These are phyloP conservation scores for Sclerotinia borealis DNA, from an alignment of 2,329 filamentous ascomycete genomes.

Conservation along the genomic window DNA sequence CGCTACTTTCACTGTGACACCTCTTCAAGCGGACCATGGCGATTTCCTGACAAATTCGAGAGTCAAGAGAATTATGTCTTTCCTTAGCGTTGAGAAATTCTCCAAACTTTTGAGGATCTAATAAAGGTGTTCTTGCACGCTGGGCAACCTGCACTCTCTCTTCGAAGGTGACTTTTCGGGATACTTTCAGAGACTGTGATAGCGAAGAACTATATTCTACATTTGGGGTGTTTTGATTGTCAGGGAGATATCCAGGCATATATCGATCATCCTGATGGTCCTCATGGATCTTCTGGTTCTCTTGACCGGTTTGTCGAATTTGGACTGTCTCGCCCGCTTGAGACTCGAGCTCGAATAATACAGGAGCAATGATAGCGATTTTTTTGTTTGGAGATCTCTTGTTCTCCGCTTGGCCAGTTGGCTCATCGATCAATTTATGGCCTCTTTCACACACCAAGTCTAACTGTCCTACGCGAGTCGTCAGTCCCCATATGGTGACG, in stretches of 20 bases:
- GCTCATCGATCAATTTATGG: not conserved
- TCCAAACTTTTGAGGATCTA: not conserved
- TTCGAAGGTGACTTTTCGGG: not conserved
- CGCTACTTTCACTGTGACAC: not conserved
- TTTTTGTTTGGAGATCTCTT: not conserved
- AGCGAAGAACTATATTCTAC: not conserved
- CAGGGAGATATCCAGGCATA: not conserved
- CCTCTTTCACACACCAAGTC: slow-evolving; percentile 15
- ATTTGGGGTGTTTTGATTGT: not conserved
- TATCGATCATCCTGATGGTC: not conserved
- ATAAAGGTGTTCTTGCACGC: not conserved
- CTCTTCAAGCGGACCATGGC: not conserved
- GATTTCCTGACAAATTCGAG: not conserved
- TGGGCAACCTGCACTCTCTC: not conserved
- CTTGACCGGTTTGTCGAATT: not conserved
- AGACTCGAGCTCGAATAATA: not conserved
- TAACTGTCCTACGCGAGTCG: slow-evolving; percentile 10
- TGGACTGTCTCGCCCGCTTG: not conserved
- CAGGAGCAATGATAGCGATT: not conserved
- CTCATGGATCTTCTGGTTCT: not conserved
- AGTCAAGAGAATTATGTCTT: not conserved
- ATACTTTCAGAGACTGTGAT: too few relatives aligned
- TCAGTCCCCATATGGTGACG: not conserved
- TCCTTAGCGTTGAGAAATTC: not conserved
- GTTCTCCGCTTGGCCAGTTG: not conserved